Percentiles rank a stretch among this genome's conserved stretches.
Conservation (phyloP, 768 basidiomycete species). For the Fibroporia radiculosa region DNA sequence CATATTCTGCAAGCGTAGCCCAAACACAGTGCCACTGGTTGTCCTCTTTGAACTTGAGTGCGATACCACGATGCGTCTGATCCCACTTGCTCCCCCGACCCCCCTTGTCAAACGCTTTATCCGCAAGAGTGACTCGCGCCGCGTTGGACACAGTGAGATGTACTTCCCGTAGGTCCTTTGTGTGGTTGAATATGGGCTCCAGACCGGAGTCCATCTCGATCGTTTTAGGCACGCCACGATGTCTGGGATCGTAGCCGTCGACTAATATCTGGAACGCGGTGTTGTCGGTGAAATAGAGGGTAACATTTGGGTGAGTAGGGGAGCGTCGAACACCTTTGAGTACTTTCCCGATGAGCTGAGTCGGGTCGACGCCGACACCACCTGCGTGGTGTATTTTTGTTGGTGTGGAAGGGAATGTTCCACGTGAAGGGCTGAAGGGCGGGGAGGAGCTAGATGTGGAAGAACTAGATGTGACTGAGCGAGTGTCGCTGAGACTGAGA, state of each 20-base stretch:
- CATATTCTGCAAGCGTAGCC: conserved; percentile 51
- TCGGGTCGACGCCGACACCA: conserved; percentile 21
- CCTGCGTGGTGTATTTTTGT: not conserved
- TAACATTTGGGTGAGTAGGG: conserved; percentile 26
- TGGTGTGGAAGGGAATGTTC: not conserved
- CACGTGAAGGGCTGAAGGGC: not conserved
- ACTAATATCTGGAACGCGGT: conserved; percentile 40
- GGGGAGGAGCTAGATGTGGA: not conserved
- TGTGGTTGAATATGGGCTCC: conserved; percentile 30
- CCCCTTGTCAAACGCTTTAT: conserved; percentile 45
- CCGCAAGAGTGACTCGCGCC: conserved; percentile 44
- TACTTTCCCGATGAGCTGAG: conserved; percentile 24
- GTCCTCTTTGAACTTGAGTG: conserved; percentile 45
- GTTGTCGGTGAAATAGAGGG: conserved; percentile 29
- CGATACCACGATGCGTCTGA: conserved; percentile 41
- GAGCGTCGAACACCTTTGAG: conserved; percentile 25
- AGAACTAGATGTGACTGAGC: too few relatives aligned
- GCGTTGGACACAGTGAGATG: conserved; percentile 44
- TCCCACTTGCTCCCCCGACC: conserved; percentile 30
- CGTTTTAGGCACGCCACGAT: conserved; percentile 50
- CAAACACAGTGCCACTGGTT: conserved; percentile 57
- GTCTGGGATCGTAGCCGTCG: conserved; percentile 52
- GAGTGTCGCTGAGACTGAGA: not conserved
- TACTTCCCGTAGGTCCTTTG: conserved; percentile 22
- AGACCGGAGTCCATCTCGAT: conserved; percentile 44